Evolutionary conservation across 345 rosid species (phyloP), one percentile per base, ranked within the genome.

Genomic region (Eucalyptus erythrocorys): DNA sequence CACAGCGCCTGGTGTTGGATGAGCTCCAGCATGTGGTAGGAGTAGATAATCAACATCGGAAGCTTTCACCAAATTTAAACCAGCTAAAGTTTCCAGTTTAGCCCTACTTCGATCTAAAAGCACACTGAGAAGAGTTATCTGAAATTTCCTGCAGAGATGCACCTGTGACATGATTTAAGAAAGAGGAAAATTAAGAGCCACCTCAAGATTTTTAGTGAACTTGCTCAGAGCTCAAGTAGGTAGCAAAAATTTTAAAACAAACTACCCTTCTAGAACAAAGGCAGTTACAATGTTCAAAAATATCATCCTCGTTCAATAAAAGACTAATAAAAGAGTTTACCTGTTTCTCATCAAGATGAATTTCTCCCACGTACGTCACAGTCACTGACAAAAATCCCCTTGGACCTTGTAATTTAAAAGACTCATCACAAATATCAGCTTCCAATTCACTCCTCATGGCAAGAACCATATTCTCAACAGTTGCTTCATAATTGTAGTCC

Each of bases 131-230:
- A 97, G 89, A 84, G 93, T 93, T 66, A 90, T 87, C 87, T 95
- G 97, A 90, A 98, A 98, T 92, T 87, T 93, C 93, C 93, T 94
- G 92, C 98, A 95, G 87, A 89, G 11, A 89, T 89, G 85, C 61
- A 95, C 96, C 99, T 97, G 94, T 53, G 26, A 91, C 88, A 90
- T 53, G 82, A 87, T 34, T 19, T 13, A 42, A 43, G 88, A 71
- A 88, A 87, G 27, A 66, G 50, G 51, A 55, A 43, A 85, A n/a
- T 8, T 49, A 85, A 49, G 57, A 45, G 61, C 61, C 51, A 85
- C 57, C 40, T 85, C 87, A 10, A 47, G 42, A 48, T 45, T 32
- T 49, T 17, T 24, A 8, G 82, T 37, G 45, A 71, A 71, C 81
- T 34, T 19, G 6, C 45, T 21, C 45, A 71, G 82, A 71, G 45